phyloP scores from a whole-genome alignment of 257 asterid genomes.

The Parsonsia alboflavescens region DNA sequence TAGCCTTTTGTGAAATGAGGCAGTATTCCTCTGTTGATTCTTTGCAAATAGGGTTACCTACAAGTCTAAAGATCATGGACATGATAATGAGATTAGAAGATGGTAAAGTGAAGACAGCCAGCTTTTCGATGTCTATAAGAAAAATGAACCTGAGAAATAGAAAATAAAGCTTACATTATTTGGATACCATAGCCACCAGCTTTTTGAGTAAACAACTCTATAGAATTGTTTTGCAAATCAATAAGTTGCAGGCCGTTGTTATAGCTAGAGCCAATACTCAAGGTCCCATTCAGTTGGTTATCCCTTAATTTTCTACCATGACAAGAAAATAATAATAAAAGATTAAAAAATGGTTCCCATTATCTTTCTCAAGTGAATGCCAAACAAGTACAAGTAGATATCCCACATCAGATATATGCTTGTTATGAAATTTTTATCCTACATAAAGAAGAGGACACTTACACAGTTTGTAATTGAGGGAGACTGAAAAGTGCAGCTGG shows the following conservation, averaged over 20 bases:
- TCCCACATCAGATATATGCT: background rate
- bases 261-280: slow-evolving; percentile 22
- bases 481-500: slow-evolving; percentile 24
- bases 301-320: slow-evolving; percentile 21
- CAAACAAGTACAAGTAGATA: background rate
- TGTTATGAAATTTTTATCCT: background rate
- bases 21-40: slow-evolving; percentile 40
- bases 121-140: background rate
- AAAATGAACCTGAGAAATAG: background rate
- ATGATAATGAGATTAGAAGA: slow-evolving; percentile 5
- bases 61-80: slow-evolving; percentile 38
- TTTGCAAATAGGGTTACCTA: slow-evolving; percentile 60
- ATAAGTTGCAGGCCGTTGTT: slow-evolving; percentile 17
- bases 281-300: slow-evolving; percentile 25
- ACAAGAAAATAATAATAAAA: background rate
- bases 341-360: background rate
- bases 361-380: background rate
- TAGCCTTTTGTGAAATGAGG: slow-evolving; percentile 24
- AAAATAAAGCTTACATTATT: slow-evolving; percentile 23
- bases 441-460: slow-evolving; percentile 11
- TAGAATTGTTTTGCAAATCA: slow-evolving; percentile 29
- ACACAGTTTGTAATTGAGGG: slow-evolving; percentile 24
- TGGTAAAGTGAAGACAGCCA: slow-evolving; percentile 12
- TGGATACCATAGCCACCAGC: slow-evolving; percentile 7
- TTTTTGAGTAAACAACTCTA: slow-evolving; percentile 10